Conservation (phyloP, 2,329 filamentous ascomycete genomes). For the Sporothrix globosa region DNA sequence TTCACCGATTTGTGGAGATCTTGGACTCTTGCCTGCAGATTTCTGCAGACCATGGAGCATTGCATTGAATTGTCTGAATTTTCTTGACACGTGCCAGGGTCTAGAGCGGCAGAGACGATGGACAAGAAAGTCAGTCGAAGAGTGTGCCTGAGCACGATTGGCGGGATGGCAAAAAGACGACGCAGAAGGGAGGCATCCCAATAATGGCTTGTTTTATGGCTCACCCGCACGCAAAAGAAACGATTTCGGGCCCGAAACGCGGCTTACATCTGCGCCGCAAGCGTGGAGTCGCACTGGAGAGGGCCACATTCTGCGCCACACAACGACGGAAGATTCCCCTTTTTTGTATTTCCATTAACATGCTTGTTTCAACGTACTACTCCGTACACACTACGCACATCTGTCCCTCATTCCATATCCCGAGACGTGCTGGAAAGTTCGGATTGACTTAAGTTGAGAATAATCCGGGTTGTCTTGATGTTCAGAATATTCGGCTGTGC, state of each 20-base stretch:
- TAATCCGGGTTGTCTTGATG: too few relatives aligned
- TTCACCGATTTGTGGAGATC: too few relatives aligned
- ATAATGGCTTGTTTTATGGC: not conserved
- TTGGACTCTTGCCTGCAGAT: too few relatives aligned
- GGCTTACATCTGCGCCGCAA: not conserved
- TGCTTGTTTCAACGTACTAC: too few relatives aligned
- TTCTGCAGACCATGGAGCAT: too few relatives aligned
- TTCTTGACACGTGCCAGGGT: conserved; percentile 22
- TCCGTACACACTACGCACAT: too few relatives aligned
- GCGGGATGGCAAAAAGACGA: not conserved
- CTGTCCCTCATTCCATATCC: too few relatives aligned
- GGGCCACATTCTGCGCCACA: conserved; percentile 10
- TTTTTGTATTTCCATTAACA: not conserved
- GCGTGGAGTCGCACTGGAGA: not conserved
- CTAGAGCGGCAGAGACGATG: conserved; percentile 19
- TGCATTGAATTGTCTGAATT: not conserved
- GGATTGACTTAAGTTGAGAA: too few relatives aligned
- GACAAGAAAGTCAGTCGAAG: not conserved
- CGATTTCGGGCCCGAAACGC: conserved; percentile 12
- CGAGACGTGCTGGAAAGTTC: too few relatives aligned
- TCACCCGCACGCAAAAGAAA: not conserved
- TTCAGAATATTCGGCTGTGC: too few relatives aligned
- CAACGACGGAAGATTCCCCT: not conserved
- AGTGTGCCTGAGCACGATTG: conserved; percentile 4
- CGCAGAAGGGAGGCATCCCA: conserved; percentile 6